Conservation (phyloP, 139 green algal species). For the Astrephomene gubernaculifera region DNA sequence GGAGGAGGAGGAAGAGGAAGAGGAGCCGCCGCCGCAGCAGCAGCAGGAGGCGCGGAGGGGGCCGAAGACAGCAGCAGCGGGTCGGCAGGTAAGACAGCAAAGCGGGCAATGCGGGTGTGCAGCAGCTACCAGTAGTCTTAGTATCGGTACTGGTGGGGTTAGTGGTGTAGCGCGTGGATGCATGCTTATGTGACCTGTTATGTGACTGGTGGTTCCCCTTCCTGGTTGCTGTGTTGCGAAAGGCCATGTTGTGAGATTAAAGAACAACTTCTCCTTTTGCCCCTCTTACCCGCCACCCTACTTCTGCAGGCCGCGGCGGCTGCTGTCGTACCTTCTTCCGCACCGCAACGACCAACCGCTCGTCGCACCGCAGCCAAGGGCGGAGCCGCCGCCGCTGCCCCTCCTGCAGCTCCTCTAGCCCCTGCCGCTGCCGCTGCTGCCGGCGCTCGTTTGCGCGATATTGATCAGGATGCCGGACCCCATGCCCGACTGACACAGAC, state of each 20-base stretch:
- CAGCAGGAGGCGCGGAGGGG: neutral
- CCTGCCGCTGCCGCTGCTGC: neutral
- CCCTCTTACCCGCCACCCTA: too few species aligned
- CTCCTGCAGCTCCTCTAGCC: too few species aligned
- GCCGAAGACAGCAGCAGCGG: neutral
- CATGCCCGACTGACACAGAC: neutral
- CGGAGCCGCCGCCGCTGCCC: neutral
- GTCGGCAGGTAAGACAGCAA: neutral
- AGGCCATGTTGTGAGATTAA: too few species aligned
- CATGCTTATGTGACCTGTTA: neutral
- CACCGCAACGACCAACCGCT: neutral
- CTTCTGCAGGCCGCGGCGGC: neutral
- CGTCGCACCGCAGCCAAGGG: neutral
- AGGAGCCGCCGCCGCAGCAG: neutral
- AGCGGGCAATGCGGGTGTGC: neutral
- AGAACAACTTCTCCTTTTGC: too few species aligned
- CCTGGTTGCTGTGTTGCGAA: too few species aligned
- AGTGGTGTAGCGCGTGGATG: neutral
- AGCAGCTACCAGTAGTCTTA: neutral
- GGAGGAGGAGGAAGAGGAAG: neutral
- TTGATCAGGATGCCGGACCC: neutral
- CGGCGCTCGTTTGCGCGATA: neutral
- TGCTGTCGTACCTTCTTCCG: neutral
- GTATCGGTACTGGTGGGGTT: neutral
- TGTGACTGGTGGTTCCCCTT: neutral